Conservation (phyloP, 2,329 filamentous ascomycete species). For the Aspergillus ruber region DNA sequence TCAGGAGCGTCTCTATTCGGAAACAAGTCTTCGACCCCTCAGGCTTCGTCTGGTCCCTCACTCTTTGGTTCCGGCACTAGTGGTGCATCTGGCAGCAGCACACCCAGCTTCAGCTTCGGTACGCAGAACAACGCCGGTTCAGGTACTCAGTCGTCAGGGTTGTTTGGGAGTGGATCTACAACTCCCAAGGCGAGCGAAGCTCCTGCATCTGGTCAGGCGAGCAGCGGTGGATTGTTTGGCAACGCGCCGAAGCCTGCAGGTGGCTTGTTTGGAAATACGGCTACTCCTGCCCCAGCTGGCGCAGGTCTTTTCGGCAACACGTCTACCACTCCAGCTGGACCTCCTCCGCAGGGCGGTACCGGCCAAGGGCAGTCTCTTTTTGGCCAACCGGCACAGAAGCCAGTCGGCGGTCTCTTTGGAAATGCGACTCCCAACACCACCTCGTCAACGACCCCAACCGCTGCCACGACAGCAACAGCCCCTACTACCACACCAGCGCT, state of each 20-base stretch:
- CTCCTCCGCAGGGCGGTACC: slow-evolving; percentile 34
- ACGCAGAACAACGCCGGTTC: slow-evolving; percentile 17
- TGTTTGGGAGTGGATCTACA: slow-evolving; percentile 24
- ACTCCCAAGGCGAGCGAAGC: slow-evolving; percentile 34
- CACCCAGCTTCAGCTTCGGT: slow-evolving; percentile 31
- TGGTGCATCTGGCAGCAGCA: slow-evolving; percentile 13
- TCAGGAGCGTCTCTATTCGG: slow-evolving; percentile 32
- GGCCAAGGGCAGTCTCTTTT: slow-evolving; percentile 24
- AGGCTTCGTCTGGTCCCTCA: slow-evolving; percentile 14
- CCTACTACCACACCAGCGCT: slow-evolving; percentile 18
- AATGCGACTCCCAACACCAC: slow-evolving; percentile 19
- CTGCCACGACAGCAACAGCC: slow-evolving; percentile 6
- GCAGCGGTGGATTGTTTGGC: slow-evolving; percentile 29
- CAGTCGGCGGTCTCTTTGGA: slow-evolving; percentile 21
- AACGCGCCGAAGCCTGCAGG: slow-evolving; percentile 18
- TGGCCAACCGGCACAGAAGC: slow-evolving; percentile 20
- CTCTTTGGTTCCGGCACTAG: slow-evolving; percentile 16
- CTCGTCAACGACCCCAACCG: slow-evolving; percentile 14
- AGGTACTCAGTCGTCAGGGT: slow-evolving; percentile 14
- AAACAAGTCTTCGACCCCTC: slow-evolving; percentile 13
- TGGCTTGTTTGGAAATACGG: slow-evolving; percentile 28
- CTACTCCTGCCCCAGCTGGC: slow-evolving; percentile 34
- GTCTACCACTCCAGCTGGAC: slow-evolving; percentile 47
- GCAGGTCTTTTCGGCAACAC: slow-evolving; percentile 31
- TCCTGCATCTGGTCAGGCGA: slow-evolving; percentile 24